These are phyloP conservation scores for Cryptococcus sp. DNA, from an alignment of 1,284 basidiomycete species.

Conservation along the genomic window DNA sequence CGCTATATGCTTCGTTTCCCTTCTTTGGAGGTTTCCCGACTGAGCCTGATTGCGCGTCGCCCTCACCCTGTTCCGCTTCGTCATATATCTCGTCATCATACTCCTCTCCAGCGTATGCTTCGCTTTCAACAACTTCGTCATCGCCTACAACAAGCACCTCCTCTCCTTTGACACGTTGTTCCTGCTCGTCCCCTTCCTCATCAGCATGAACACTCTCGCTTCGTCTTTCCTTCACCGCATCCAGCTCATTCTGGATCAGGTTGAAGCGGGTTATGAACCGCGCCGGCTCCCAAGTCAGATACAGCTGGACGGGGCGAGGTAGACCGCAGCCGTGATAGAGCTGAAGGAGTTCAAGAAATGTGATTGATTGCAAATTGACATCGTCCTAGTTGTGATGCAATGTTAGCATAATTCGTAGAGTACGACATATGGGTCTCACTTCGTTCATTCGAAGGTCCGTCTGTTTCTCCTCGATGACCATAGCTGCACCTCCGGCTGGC, in stretches of 20 bases:
- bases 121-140: slow-evolving; percentile 13
- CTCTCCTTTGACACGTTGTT: slow-evolving; percentile 9
- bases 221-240: slow-evolving; percentile 65
- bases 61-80: slow-evolving; percentile 25
- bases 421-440: slow-evolving; percentile 55
- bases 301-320: slow-evolving; percentile 41
- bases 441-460: slow-evolving; percentile 68
- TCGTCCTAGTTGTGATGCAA: slow-evolving; percentile 36
- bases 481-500: slow-evolving; percentile 21
- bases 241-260: slow-evolving; percentile 42
- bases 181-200: slow-evolving; percentile 10
- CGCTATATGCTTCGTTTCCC: neutral
- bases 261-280: slow-evolving; percentile 47
- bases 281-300: slow-evolving; percentile 34
- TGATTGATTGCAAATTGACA: slow-evolving; percentile 36
- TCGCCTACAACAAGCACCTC: slow-evolving; percentile 13
- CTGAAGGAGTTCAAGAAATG: slow-evolving; percentile 41
- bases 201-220: slow-evolving; percentile 13
- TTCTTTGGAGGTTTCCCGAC: slow-evolving; percentile 3
- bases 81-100: neutral
- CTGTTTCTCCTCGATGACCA: slow-evolving; percentile 41
- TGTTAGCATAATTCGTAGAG: neutral
- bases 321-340: slow-evolving; percentile 44
- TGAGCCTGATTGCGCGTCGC: slow-evolving; percentile 11
- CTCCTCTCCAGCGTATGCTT: slow-evolving; percentile 14